Evolutionary conservation across 2,329 filamentous ascomycete species (phyloP).

Genomic region (Coniochaeta ligniaria): DNA sequence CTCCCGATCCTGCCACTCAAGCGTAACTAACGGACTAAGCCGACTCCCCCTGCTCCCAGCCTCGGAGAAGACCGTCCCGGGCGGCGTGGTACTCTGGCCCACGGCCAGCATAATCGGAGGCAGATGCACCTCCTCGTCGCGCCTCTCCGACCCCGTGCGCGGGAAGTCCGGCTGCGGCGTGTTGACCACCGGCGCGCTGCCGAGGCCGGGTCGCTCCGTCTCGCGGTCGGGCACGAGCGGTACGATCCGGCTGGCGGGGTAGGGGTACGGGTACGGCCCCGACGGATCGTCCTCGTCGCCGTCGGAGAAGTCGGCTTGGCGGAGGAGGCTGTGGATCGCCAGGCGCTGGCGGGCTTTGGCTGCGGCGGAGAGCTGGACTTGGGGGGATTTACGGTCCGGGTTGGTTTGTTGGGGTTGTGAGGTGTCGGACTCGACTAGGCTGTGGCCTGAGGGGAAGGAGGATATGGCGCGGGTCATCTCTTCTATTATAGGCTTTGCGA

Average conservation of each 20-base stretch:
- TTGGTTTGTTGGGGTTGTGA: neutral
- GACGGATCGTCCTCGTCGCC: slow-evolving; percentile 14
- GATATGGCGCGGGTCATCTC: slow-evolving; percentile 15
- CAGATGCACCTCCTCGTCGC: neutral
- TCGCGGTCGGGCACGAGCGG: neutral
- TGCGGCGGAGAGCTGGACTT: slow-evolving; percentile 12
- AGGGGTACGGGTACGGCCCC: neutral
- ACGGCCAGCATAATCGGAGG: neutral
- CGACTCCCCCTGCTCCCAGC: neutral
- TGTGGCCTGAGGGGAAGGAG: slow-evolving; percentile 9
- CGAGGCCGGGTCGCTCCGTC: neutral
- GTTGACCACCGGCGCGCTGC: neutral
- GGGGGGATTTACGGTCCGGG: neutral
- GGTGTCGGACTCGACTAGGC: neutral
- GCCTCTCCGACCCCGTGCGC: neutral
- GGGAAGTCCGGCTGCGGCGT: slow-evolving; percentile 1
- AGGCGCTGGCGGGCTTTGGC: slow-evolving; percentile 15
- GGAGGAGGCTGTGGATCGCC: slow-evolving; percentile 21
- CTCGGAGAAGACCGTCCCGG: neutral
- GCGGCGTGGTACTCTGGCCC: neutral
- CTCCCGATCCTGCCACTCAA: slow-evolving; percentile 1
- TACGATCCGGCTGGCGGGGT: neutral
- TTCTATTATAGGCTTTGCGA: slow-evolving; percentile 18
- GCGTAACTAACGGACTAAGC: neutral
- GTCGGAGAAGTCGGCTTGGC: slow-evolving; percentile 17